Evolutionary conservation across 257 asterid species (phyloP).

Genomic region (Echium plantagineum): DNA sequence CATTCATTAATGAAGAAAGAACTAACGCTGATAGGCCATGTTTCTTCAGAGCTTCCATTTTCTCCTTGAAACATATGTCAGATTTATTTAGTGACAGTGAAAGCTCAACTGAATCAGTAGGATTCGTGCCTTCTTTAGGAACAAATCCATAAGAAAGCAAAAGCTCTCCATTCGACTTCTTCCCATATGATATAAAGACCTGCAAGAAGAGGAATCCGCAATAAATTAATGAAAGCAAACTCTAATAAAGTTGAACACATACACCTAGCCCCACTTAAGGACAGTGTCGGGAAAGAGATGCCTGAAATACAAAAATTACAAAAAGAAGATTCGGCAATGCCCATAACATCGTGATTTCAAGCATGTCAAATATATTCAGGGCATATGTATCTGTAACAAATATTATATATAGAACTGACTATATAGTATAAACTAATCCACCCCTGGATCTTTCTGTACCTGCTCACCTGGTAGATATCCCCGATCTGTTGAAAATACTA

Average conservation of each 20-base stretch:
- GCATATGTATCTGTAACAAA: not conserved
- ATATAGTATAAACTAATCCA: not conserved
- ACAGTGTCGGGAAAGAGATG: no score
- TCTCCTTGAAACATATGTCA: constrained; percentile 73
- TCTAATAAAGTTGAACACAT: not conserved
- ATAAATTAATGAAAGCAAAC: not conserved
- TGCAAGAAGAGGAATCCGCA: constrained; percentile 23
- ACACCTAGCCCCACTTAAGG: not conserved
- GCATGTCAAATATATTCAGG: not conserved
- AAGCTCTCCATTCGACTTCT: constrained; percentile 85
- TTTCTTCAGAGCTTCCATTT: constrained; percentile 50
- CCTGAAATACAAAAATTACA: no score
- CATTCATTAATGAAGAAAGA: constrained; percentile 1
- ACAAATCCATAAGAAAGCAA: constrained; percentile 94
- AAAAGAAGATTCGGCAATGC: no score
- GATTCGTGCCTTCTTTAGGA: constrained; percentile 93
- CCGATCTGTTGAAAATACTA: constrained; percentile 82
- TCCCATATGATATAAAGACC: constrained; percentile 92
- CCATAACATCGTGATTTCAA: no score
- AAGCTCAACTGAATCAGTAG: constrained; percentile 73
- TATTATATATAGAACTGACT: no score
- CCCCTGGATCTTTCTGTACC: constrained; percentile 58
- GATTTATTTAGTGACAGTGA: constrained; percentile 51
- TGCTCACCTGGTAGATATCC: constrained; percentile 99
- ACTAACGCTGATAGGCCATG: constrained; percentile 68